phyloP scores from a whole-genome alignment of 805 yeast genomes.

The Jamesozyma spencerorum region DNA sequence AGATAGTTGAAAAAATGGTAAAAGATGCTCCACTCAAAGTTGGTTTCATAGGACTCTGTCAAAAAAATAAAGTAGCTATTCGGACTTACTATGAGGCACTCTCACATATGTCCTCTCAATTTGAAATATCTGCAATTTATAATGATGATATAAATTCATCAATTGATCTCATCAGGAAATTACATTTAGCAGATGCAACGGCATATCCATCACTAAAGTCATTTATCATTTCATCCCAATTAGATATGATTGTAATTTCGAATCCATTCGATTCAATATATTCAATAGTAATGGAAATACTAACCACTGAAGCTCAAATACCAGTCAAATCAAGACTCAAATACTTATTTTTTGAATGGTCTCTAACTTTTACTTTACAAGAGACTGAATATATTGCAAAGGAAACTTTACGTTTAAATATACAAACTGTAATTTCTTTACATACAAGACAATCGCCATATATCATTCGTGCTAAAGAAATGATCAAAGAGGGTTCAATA shows the following conservation, averaged over 20 bases:
- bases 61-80: constrained; percentile 14
- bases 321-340: constrained; percentile 2
- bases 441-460: constrained; percentile 20
- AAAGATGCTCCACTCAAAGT: constrained; percentile 9
- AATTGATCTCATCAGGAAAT: constrained; percentile 8
- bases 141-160: constrained; percentile 10
- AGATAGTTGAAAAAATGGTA: too few relatives aligned
- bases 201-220: constrained; percentile 11
- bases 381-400: constrained; percentile 11
- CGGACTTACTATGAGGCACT: constrained; percentile 16
- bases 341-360: constrained; percentile 17
- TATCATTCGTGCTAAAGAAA: constrained; percentile 15
- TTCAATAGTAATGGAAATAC: constrained; percentile 6
- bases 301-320: constrained; percentile 6
- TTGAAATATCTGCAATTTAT: constrained; percentile 12
- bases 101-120: constrained; percentile 12
- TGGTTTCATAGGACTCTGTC: constrained; percentile 15
- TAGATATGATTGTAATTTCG: constrained; percentile 15
- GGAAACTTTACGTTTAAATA: constrained; percentile 7
- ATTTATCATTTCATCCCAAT: constrained; percentile 7
- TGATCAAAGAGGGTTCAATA: constrained; percentile 15
- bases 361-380: constrained; percentile 10
- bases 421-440: constrained; percentile 15
- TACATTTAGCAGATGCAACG: constrained; percentile 10
- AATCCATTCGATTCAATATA: constrained; percentile 10